These are phyloP conservation scores for Lablab purpureus DNA, from an alignment of 306 rosid species.

Conservation along the genomic window DNA sequence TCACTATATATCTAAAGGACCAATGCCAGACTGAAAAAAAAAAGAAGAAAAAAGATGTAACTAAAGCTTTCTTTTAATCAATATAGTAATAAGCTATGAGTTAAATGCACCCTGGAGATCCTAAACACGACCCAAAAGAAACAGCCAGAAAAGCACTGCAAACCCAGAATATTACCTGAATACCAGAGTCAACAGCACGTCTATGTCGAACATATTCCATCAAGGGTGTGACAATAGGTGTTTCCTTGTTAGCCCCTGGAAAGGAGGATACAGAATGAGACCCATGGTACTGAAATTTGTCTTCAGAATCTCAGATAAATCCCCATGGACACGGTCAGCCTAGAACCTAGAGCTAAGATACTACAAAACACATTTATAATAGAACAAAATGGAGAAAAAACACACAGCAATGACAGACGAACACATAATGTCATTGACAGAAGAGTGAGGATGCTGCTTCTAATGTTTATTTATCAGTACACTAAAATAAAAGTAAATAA, in stretches of 20 bases:
- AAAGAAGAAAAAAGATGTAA: neutral
- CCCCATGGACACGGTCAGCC: slow-evolving; percentile 1
- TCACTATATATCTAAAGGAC: neutral
- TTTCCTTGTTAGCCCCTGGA: slow-evolving; percentile 77
- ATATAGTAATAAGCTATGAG: neutral
- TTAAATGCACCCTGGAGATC: neutral
- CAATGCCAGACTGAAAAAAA: neutral
- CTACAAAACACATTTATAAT: slow-evolving; percentile 22
- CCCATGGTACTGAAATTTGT: slow-evolving; percentile 16
- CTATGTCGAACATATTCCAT: slow-evolving; percentile 93
- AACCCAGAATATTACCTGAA: slow-evolving; percentile 63
- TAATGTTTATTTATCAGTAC: neutral
- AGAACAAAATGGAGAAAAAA: neutral
- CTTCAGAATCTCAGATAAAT: slow-evolving; percentile 7
- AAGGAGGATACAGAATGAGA: slow-evolving; percentile 41
- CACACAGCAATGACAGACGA: neutral
- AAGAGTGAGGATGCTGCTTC: neutral
- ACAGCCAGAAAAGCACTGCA: neutral
- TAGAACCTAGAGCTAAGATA: slow-evolving; percentile 29
- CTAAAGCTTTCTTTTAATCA: neutral
- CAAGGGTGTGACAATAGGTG: slow-evolving; percentile 81
- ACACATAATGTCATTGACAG: too few relatives aligned
- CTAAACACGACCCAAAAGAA: neutral
- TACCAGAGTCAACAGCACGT: slow-evolving; percentile 69
- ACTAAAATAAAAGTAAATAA: slow-evolving; percentile 2